Evolutionary conservation across 2,329 filamentous ascomycete genomes (phyloP).

Genomic region (Calonectria montana): DNA sequence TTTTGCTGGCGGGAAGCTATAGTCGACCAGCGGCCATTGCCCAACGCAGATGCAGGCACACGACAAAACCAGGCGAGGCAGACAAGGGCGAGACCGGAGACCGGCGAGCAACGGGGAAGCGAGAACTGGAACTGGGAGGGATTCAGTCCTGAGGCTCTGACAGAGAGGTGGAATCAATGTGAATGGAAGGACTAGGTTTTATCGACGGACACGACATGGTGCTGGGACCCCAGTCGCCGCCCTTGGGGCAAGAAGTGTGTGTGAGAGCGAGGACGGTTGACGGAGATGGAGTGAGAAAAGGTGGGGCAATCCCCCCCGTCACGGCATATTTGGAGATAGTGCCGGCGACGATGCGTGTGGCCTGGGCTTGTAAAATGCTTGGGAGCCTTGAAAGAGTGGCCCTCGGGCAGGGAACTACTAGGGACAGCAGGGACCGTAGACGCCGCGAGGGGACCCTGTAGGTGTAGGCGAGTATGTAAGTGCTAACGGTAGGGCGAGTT

Average conservation of each 20-base stretch:
- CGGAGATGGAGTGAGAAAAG: constrained; percentile 35
- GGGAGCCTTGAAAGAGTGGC: constrained; percentile 13
- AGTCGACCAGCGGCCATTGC: constrained; percentile 21
- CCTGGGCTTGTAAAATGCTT: constrained; percentile 36
- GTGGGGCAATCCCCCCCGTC: constrained; percentile 41
- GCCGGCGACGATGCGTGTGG: constrained; percentile 42
- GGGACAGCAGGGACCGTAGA: constrained; percentile 13
- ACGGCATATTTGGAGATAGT: constrained; percentile 46
- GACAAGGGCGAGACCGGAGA: constrained; percentile 21
- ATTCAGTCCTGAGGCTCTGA: constrained; percentile 40
- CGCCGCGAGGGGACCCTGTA: constrained; percentile 28
- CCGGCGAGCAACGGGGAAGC: constrained; percentile 27
- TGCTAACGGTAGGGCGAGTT: constrained; percentile 4
- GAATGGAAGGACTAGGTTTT: constrained; percentile 45
- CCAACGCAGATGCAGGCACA: background rate
- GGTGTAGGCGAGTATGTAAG: constrained; percentile 17
- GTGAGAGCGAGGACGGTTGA: constrained; percentile 31
- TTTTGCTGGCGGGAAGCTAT: constrained; percentile 22
- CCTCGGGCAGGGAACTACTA: constrained; percentile 5
- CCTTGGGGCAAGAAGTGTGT: constrained; percentile 39
- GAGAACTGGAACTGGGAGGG: constrained; percentile 23
- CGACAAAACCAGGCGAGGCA: background rate
- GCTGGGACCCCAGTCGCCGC: constrained; percentile 40
- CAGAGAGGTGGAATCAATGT: constrained; percentile 39
- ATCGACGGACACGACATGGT: constrained; percentile 46